Evolutionary conservation across 495 filamentous ascomycete species (phyloP), one percentile per base, ranked within the genome.

Genomic region (Tuber brumale): DNA sequence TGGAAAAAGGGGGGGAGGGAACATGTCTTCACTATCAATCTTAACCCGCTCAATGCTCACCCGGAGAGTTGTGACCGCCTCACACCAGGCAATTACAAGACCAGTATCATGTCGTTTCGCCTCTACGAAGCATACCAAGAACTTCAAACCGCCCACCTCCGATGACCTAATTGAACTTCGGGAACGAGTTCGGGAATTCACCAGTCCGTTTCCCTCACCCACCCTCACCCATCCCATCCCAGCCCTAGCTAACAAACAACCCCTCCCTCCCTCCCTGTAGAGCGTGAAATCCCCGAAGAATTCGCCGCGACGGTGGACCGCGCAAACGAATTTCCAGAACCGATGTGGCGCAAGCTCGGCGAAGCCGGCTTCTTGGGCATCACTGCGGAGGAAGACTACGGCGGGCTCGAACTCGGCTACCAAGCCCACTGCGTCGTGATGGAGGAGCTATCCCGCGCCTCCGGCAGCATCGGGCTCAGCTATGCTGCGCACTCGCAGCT

Each of bases 401-500:
- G 95, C 61, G 95, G 95, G 5, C 84, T 98, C 72, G 92, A 88
- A 5, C 90, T 98, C 89, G 95, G 95, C 51, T 99, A 99, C 85
- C 96, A 99, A 84, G 96, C 96, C 43, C 95, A 99, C 82, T 97
- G 94, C 83, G 86, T 97, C 7, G 93, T 97, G 16, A 94, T 99
- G 92, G 95, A 99, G 83, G 95, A 98, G 86, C 81, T 90, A 71
- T 88, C 87, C 14, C 85, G 87, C 23, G 86, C 85, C 71, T 86
- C 85, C 86, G 94, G 94, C 61, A 95, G 93, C 79, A 95, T 99
- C 77, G 95, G 90, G 10, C 89, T 99, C 10, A 92, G 92, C 48
- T 99, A 99, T 83, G 95, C 95, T 23, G 95, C 96, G 27, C 95
- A 99, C 85, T 95, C 92, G 16, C 96, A 99, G 84, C 88, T 99